Percentiles rank a stretch among this genome's conserved stretches.
Conservation (phyloP, 176 grass and related monocot species). For the Aegilops longissima region DNA sequence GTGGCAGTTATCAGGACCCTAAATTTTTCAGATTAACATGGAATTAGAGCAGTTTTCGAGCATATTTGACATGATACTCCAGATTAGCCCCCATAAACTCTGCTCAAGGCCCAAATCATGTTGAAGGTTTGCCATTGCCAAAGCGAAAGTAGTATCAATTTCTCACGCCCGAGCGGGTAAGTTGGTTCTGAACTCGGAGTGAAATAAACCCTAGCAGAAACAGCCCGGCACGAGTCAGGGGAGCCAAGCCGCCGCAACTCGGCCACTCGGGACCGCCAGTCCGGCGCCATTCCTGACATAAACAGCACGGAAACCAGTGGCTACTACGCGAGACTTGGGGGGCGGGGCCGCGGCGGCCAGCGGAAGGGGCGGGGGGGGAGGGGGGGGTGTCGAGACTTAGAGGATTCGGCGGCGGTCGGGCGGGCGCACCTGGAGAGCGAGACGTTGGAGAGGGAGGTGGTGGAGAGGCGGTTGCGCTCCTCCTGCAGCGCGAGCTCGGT, state of each 20-base stretch:
- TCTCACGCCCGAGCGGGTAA: neutral
- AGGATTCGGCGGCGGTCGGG: neutral
- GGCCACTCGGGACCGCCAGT: neutral
- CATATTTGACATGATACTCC: neutral
- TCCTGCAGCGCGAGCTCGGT: slow-evolving; percentile 81
- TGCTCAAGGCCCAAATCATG: neutral
- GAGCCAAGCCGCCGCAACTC: neutral
- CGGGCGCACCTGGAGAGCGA: slow-evolving; percentile 43
- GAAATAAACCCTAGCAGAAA: neutral
- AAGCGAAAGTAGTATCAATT: neutral
- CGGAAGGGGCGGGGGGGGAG: neutral
- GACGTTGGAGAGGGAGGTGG: slow-evolving; percentile 53
- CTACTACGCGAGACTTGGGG: neutral
- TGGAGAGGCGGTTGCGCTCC: slow-evolving; percentile 80
- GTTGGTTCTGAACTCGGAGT: neutral
- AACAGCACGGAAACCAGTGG: neutral
- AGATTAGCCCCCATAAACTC: neutral
- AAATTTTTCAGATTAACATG: neutral
- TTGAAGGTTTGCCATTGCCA: neutral
- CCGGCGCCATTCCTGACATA: neutral
- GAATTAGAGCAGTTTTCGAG: neutral
- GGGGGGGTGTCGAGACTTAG: too few species aligned
- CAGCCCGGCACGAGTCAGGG: neutral
- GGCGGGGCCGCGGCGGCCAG: neutral
- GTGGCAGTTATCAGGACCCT: too few species aligned